Base-by-base conservation (phyloP, 345 rosid genomes). In the Psidium friedrichsthalianum region DNA sequence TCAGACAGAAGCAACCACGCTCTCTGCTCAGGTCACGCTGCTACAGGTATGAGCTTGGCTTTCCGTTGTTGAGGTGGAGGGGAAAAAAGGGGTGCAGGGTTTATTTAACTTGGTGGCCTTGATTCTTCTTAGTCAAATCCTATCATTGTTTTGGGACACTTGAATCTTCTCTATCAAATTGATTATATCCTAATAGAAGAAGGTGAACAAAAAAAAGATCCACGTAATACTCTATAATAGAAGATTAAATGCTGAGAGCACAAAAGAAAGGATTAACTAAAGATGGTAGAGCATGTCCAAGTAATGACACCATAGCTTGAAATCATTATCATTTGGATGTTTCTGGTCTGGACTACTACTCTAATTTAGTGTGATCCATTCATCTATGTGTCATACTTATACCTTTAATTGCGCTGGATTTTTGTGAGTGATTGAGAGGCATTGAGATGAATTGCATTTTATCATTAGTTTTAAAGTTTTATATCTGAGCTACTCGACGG, bases 21-120 rank as follows among this genome's bases (percentile, higher is more conserved):
- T 97, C 83, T 97, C 99, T n/a, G 99, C 99, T 6, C 99, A 96
- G 90, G 97, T 96, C 88, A 94, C 98, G 8, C 85, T 94, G 93
- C 88, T 96, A 84, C 99, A 96, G 98, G 99, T 95, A 87, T 25
- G 49, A 64, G 64, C 21, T 52, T 40, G 36, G 13, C 24, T 85
- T 51, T 61, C 40, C 59, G 61, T 12, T 32, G 25, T 22, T 49
- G 81, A 58, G 40, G 42, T 61, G 42, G 74, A 32, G 44, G 76
- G 22, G 44, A 22, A 32, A 32, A 29, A 29, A 29, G 76, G 76
- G 76, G 18, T 8, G 8, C 40, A 20, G 24, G 44, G 22, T 64
- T 32, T 64, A 64, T 64, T 42, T 64, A 64, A 32, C 76, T 64
- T 1, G 24, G 24, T 69, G 44, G 44, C 78, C 47, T 32, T 44